Percentiles rank a stretch among this genome's conserved stretches.
Evolutionary conservation across 345 rosid genomes (phyloP).

Genomic region (Aquilaria yunnanensis): DNA sequence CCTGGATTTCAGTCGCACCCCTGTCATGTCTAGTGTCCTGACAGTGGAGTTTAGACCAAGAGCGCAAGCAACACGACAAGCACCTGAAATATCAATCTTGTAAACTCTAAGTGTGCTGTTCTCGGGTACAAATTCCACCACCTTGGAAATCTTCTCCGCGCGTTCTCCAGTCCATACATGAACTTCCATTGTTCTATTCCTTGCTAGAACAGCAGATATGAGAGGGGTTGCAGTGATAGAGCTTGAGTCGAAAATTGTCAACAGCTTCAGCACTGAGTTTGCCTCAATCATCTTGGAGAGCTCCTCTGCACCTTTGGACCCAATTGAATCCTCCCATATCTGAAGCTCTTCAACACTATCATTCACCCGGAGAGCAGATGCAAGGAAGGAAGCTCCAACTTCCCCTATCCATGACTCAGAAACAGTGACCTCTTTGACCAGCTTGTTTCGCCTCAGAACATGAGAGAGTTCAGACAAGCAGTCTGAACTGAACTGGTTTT

Average conservation of each 20-base stretch:
- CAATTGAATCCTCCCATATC: constrained; percentile 96
- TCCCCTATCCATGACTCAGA: constrained; percentile 46
- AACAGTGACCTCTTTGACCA: constrained; percentile 55
- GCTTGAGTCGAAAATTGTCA: constrained; percentile 73
- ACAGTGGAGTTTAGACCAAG: constrained; percentile 79
- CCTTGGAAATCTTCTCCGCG: constrained; percentile 57
- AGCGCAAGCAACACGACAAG: constrained; percentile 79
- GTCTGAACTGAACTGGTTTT: constrained; percentile 45
- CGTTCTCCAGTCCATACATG: constrained; percentile 75
- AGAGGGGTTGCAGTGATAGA: constrained; percentile 70
- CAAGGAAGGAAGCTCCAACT: constrained; percentile 57
- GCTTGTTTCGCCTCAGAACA: constrained; percentile 46
- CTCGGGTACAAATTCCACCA: constrained; percentile 75
- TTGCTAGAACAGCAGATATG: constrained; percentile 79
- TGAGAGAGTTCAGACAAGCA: constrained; percentile 55
- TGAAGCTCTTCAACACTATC: constrained; percentile 80
- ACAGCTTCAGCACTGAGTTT: constrained; percentile 61
- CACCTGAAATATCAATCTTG: constrained; percentile 55
- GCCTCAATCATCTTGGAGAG: constrained; percentile 89
- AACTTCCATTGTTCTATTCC: constrained; percentile 76
- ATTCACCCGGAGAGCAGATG: constrained; percentile 62
- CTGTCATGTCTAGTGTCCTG: constrained; percentile 71
- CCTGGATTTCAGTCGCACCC: constrained; percentile 60
- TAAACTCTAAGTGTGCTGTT: constrained; percentile 57
- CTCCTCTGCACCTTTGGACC: constrained; percentile 87